phyloP scores from a whole-genome alignment of 352 stramenopile genomes.

The Phytophthora pluvialis region DNA sequence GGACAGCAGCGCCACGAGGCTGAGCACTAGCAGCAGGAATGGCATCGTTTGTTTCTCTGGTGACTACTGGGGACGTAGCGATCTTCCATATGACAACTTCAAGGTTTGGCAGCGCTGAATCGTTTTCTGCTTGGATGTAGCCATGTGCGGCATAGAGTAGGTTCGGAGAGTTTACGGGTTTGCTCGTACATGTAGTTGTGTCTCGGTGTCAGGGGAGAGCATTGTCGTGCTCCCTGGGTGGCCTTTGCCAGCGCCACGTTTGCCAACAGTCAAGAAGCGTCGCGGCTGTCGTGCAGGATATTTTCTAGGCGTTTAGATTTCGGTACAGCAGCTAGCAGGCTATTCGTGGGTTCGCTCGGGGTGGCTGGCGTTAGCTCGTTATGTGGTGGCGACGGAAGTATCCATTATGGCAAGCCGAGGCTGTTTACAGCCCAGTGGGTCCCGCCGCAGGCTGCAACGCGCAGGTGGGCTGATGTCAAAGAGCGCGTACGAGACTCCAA shows the following conservation, averaged over 20 bases:
- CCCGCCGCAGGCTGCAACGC: neutral
- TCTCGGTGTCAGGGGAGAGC: constrained; percentile 17
- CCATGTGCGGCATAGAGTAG: constrained; percentile 3
- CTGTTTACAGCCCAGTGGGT: constrained; percentile 16
- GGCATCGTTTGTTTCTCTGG: constrained; percentile 15
- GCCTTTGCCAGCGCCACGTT: constrained; percentile 4
- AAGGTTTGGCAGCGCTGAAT: constrained; percentile 25
- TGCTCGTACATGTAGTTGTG: neutral
- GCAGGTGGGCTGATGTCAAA: neutral
- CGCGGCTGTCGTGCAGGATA: constrained; percentile 7
- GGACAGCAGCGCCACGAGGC: constrained; percentile 1
- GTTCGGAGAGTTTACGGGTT: neutral
- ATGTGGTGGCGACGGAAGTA: neutral
- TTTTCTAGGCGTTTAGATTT: constrained; percentile 9
- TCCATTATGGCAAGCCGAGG: constrained; percentile 6
- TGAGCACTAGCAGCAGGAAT: constrained; percentile 22
- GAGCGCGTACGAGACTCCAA: neutral
- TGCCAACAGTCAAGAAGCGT: too few species aligned
- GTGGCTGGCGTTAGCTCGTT: constrained; percentile 1
- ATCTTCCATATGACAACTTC: constrained; percentile 38
- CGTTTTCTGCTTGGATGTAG: constrained; percentile 10
- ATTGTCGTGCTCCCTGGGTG: neutral
- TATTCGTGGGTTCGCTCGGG: constrained; percentile 14
- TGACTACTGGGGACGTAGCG: neutral
- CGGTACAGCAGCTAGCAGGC: constrained; percentile 5